Evolutionary conservation across 176 grass and related monocot species (phyloP).

Genomic region (Ampelocalamus luodianensis): DNA sequence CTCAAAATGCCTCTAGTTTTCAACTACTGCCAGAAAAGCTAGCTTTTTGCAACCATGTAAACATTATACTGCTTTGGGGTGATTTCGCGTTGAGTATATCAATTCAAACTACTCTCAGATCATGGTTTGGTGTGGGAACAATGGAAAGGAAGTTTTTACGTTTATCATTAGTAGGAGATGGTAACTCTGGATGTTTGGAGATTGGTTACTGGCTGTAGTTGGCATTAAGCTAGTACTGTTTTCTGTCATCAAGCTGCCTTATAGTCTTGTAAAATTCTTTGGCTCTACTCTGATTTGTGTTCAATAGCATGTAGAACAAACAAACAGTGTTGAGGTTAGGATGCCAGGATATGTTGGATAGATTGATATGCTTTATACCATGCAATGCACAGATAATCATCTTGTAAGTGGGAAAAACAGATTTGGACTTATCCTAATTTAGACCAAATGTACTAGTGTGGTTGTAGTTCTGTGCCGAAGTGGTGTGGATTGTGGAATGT

Average conservation of each 20-base stretch:
- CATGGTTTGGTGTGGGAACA: neutral
- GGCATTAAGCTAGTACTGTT: neutral
- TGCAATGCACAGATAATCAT: neutral
- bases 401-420: neutral
- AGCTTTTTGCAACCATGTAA: neutral
- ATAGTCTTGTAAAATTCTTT: neutral
- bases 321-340: neutral
- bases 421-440: neutral
- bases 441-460: neutral
- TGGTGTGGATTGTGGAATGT: too few relatives aligned
- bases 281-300: neutral
- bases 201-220: neutral
- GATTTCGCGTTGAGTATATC: neutral
- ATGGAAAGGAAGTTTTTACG: neutral
- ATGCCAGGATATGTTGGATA: neutral
- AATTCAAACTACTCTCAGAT: neutral
- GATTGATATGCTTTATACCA: neutral
- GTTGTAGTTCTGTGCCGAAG: too few relatives aligned
- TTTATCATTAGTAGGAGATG: neutral
- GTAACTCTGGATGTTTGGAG: constrained; percentile 1
- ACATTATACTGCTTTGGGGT: neutral
- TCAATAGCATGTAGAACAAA: neutral
- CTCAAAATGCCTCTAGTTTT: too few relatives aligned
- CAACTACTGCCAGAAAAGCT: too few relatives aligned
- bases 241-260: neutral